These are phyloP conservation scores for Pseudophaeomoniella oleicola DNA, from an alignment of 2,329 filamentous ascomycete genomes.

Conservation along the genomic window DNA sequence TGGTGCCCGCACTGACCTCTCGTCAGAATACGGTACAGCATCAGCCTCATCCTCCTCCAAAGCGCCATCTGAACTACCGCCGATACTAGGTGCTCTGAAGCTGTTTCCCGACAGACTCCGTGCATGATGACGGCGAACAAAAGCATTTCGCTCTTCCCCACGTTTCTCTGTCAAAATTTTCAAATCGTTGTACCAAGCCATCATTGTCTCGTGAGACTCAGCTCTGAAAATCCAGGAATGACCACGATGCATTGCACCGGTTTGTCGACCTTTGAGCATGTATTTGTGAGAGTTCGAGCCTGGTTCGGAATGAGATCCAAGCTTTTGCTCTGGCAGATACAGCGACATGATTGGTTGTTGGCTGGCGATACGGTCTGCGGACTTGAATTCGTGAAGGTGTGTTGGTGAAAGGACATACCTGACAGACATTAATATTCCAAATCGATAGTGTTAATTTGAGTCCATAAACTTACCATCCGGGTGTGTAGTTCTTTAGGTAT, in stretches of 20 bases:
- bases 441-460: conserved; percentile 1
- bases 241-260: conserved; percentile 75
- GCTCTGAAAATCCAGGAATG: conserved; percentile 56
- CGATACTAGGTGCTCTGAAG: conserved; percentile 40
- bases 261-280: conserved; percentile 90
- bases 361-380: conserved; percentile 69
- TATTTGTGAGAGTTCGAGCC: conserved; percentile 90
- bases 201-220: conserved; percentile 77
- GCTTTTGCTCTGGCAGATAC: conserved; percentile 84
- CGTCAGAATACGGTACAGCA: conserved; percentile 48
- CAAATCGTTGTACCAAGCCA: conserved; percentile 92
- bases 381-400: conserved; percentile 97
- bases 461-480: conserved; percentile 59
- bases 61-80: conserved; percentile 55
- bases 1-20: conserved; percentile 17
- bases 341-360: conserved; percentile 93
- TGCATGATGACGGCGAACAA: conserved; percentile 61
- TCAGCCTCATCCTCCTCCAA: conserved; percentile 63
- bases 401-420: conserved; percentile 95
- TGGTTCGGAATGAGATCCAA: conserved; percentile 76
- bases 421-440: no score
- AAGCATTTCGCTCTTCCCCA: conserved; percentile 74
- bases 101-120: conserved; percentile 58
- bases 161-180: conserved; percentile 77
- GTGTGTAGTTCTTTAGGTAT: conserved; percentile 92